A percentile compares a stretch with the other conserved stretches of the same genome.
Evolutionary conservation across 2,329 filamentous ascomycete genomes (phyloP).

Genomic region (Calonectria pauciramosa): DNA sequence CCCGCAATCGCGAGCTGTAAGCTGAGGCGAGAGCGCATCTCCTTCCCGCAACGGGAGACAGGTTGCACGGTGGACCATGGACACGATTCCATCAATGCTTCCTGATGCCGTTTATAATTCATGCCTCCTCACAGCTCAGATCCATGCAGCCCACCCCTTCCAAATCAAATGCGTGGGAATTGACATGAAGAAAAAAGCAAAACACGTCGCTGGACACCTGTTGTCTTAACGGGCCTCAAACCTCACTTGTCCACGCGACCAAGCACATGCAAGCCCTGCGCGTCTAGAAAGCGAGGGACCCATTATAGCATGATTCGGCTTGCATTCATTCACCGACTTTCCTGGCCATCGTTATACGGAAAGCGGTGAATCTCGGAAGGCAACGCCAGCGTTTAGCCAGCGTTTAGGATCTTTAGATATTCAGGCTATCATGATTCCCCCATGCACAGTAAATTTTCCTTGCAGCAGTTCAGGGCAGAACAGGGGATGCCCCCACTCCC

Average conservation of each 20-base stretch:
- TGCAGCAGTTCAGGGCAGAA: constrained; percentile 37
- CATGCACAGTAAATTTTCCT: constrained; percentile 29
- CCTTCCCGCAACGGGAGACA: neutral
- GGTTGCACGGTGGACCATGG: neutral
- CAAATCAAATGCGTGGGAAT: neutral
- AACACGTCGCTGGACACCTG: constrained; percentile 3
- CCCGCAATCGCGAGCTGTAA: constrained; percentile 15
- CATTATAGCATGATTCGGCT: constrained; percentile 28
- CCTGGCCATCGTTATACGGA: constrained; percentile 18
- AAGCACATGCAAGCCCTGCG: constrained; percentile 26
- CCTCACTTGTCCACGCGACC: constrained; percentile 27
- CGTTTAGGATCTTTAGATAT: neutral
- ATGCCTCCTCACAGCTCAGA: neutral
- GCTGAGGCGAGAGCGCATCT: neutral
- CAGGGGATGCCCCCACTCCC: constrained; percentile 42
- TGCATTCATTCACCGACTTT: constrained; percentile 42
- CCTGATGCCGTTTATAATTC: neutral
- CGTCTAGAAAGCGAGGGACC: constrained; percentile 26
- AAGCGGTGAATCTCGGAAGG: constrained; percentile 34
- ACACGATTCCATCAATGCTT: neutral
- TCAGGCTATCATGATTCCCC: neutral
- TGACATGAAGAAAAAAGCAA: neutral
- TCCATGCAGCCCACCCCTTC: neutral
- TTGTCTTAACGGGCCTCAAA: constrained; percentile 12
- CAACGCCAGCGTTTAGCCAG: constrained; percentile 9